Base-by-base conservation (phyloP, 352 stramenopile genomes). In the Nothophytophthora sp. region DNA sequence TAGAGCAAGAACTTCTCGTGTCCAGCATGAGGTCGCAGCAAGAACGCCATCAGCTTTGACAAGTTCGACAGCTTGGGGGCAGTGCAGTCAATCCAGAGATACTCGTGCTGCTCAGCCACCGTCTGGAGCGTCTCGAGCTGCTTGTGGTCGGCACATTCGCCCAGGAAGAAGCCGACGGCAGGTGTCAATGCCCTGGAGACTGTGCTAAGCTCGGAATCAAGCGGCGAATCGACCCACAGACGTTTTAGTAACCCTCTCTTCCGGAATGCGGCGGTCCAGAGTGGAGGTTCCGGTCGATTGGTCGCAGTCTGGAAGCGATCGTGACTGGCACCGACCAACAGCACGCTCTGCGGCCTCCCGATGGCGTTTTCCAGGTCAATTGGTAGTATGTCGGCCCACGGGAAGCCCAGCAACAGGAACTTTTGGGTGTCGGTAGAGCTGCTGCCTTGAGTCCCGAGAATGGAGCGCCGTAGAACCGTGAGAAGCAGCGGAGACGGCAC, bases 331-430 rank as follows among this genome's bases (percentile, higher is more conserved):
- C 32, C 16, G 4, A 65, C 44, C 18, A 53, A 11, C 29, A 68
- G 25, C 7, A 68, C 36, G n/a, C 53, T 40, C 20, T 52, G 27
- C 30, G 57, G 57, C 12, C 23, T 51, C 7, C 59, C 65, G 12
- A 87, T 50, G 15, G 8, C 18, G 24, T 52, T 27, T 22, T 82
- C 70, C n/a, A 85, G 45, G 16, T 63, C 61, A 1, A 22, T 37
- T 29, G 53, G 40, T 22, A 54, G 46, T 0, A 76, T 48, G 4
- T 69, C 19, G 2, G 33, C 40, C 64, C 67, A 76, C 15, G 70
- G 68, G 13, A 87, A 87, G 0, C 62, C 73, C 5, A 62, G 19
- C 9, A 87, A n/a, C 16, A 87, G 19, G 36, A 81, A 73, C 20
- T 73, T 72, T 29, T 80, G 70, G 0, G 38, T 33, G 19, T 36